Base-by-base conservation (phyloP, 257 asterid species). In the Primulina tabacum region DNA sequence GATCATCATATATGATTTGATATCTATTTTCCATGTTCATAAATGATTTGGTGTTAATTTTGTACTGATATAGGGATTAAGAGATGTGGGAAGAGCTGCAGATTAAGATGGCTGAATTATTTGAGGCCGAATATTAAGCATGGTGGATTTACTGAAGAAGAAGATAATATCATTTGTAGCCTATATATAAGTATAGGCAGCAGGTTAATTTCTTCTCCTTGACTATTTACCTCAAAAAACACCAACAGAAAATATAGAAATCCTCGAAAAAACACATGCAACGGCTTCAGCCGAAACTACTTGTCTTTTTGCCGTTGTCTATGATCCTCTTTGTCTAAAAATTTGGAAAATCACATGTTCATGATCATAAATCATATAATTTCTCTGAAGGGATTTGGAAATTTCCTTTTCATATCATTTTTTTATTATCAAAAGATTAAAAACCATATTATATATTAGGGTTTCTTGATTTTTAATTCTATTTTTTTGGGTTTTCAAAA, bases 71-170 rank as follows among this genome's bases (percentile, higher is more conserved):
- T 55, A 93, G 98, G 98, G 87, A 82, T 93, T 35, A 93, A 86
- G 90, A 81, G 98, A 77, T 93, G 98, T 68, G 98, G 98, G 75
- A 93, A 93, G 84, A 93, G 98, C 75, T 92, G 98, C 79, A 84
- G 98, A 57, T 78, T 92, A 18, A 83, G 98, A 76, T 92, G 98
- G 98, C 70, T 92, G 28, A 92, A 92, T 79, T 92, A 92, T 76
- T 77, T 92, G 74, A 77, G 98, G 81, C 97, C 98, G 37, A 89
- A 93, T 57, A 83, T 93, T 67, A 93, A 86, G 71, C 98, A 93
- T 71, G 98, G 98, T 47, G 97, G 95, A 57, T 93, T 93, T 73
- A 93, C 95, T 64, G 98, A 93, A 81, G 98, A 93, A 88, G 98
- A 93, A 81, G 98, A 93, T 79, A 89, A 85, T 65, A 87, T 83